Base-by-base conservation (phyloP, 352 stramenopile species). In the Aphanomyces invadans region DNA sequence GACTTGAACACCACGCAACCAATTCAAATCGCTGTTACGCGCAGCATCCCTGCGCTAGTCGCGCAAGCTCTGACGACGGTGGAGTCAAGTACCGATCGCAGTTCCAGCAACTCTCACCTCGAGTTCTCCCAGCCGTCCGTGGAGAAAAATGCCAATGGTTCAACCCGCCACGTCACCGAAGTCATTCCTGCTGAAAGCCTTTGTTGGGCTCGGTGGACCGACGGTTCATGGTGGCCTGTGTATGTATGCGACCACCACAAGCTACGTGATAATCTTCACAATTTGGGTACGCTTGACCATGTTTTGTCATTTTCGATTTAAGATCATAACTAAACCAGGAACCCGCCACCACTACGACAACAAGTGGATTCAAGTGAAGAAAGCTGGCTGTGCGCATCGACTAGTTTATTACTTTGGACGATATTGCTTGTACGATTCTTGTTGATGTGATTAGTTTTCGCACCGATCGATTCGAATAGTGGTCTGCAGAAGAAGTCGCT, bases 201-300 rank as follows among this genome's bases (percentile, higher is more conserved):
- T 5, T n/a, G 10, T 0, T 57, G 49, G 49, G 49, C 49, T 33
- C 21, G 49, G 29, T 39, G 49, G 49, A 33, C 12, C 29, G 49
- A 57, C 2, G 49, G 49, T 29, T 57, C 49, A n/a, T 57, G 49
- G 49, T 57, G 49, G 49, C 49, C 49, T 33, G 49, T 33, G 25
- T 57, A 57, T 33, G 23, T 57, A 5, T 57, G 49, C 23, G 29
- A 57, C 29, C 49, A n/a, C 29, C 23, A 33, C 29, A 57, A 57
- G 19, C 15, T 57, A 9, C 7, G 49, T 11, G 21, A 32, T 33
- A 38, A 7, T n/a, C 29, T 57, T 11, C 49, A 57, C 49, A 57
- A 57, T 38, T 57, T 57, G 23, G 49, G 49, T 57, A 32, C 17
- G 15, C 28, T 29, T 0, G 28, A 45, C 9, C 17, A 17, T 9